Percentiles rank a stretch among this genome's conserved stretches.
Conservation (phyloP, 768 basidiomycete species). For the Kondoa subrosea region DNA sequence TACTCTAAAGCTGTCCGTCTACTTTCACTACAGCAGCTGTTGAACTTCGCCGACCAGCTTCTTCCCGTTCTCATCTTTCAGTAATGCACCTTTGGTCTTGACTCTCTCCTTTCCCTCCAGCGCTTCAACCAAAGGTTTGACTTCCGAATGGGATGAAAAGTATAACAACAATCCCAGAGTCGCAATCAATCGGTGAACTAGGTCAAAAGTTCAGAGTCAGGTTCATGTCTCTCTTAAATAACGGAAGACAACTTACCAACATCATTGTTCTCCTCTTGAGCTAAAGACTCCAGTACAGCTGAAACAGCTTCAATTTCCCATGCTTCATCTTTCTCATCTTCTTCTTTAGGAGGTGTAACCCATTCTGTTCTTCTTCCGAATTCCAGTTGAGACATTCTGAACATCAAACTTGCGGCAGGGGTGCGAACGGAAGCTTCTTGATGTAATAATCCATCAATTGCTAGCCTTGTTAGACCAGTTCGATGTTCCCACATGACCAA, state of each 20-base stretch:
- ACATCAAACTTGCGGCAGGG: slow-evolving; percentile 65
- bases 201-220: not conserved
- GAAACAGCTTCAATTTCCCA: slow-evolving; percentile 74
- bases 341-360: slow-evolving; percentile 21
- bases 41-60: slow-evolving; percentile 7
- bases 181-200: slow-evolving; percentile 68
- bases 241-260: slow-evolving; percentile 44
- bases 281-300: slow-evolving; percentile 63
- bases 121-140: slow-evolving; percentile 50
- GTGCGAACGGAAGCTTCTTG: slow-evolving; percentile 51
- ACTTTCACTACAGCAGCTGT: slow-evolving; percentile 4
- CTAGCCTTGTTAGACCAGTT: slow-evolving; percentile 38
- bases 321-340: slow-evolving; percentile 45
- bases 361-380: slow-evolving; percentile 37
- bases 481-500: slow-evolving; percentile 16
- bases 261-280: slow-evolving; percentile 59
- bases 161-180: slow-evolving; percentile 60
- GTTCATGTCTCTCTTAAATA: slow-evolving; percentile 8
- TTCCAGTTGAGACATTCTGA: slow-evolving; percentile 52
- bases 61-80: slow-evolving; percentile 35
- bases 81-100: slow-evolving; percentile 40
- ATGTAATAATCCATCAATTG: slow-evolving; percentile 54
- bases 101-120: slow-evolving; percentile 47
- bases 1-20: too few relatives aligned
- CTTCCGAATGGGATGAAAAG: slow-evolving; percentile 51